A percentile compares a stretch with the other conserved stretches of the same genome.
Evolutionary conservation across 2,329 filamentous ascomycete genomes (phyloP).

Genomic region (Byssochlamys sp.): DNA sequence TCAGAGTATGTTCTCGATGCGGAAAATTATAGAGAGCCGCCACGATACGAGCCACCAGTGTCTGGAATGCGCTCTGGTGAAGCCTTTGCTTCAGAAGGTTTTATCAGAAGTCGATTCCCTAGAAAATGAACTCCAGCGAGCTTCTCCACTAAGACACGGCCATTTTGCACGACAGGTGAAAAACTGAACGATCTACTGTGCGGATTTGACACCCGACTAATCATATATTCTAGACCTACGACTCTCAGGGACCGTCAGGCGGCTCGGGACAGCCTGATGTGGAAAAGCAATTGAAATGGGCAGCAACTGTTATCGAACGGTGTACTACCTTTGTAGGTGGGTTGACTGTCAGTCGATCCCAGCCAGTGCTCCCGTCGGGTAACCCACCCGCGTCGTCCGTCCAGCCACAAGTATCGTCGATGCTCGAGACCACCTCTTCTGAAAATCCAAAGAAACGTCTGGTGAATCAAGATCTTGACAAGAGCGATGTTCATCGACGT

Average conservation of each 20-base stretch:
- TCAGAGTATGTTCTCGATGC: neutral
- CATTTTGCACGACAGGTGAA: neutral
- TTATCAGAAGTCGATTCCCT: constrained; percentile 11
- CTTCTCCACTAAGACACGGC: constrained; percentile 1
- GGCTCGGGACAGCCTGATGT: neutral
- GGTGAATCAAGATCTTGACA: neutral
- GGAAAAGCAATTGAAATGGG: neutral
- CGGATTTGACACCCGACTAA: neutral
- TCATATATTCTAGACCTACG: neutral
- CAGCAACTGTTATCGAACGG: neutral
- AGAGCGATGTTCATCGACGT: neutral
- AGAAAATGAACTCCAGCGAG: constrained; percentile 9
- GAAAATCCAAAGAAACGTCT: neutral
- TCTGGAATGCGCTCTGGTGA: constrained; percentile 8
- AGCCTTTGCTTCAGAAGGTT: constrained; percentile 8
- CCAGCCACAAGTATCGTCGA: neutral
- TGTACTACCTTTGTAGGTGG: neutral
- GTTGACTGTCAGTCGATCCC: neutral
- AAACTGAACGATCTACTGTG: neutral
- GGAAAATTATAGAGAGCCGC: neutral
- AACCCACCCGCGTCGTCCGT: neutral
- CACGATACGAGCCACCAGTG: neutral
- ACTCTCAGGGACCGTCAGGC: neutral
- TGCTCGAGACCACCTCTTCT: neutral
- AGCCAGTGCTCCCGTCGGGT: neutral